Conservation (phyloP, 2,329 filamentous ascomycete genomes). For the Teratosphaeria viscida region DNA sequence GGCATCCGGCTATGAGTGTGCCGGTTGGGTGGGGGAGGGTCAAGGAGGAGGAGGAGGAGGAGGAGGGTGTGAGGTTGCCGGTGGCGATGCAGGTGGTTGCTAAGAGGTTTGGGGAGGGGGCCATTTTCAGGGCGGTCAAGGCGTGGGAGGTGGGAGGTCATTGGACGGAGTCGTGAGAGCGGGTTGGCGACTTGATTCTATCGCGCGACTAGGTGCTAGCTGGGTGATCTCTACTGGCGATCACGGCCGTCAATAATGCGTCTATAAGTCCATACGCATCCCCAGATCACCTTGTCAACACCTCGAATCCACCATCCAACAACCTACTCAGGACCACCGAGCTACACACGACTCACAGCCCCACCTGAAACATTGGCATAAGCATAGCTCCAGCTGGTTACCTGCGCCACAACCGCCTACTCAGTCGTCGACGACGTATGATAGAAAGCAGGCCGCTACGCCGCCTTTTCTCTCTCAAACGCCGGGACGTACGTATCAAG, state of each 20-base stretch:
- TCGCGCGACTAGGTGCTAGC: no score
- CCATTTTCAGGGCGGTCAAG: conserved; percentile 25
- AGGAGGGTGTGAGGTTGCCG: conserved; percentile 19
- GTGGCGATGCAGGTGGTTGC: conserved; percentile 29
- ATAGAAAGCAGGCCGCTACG: not conserved
- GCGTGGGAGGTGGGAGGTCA: conserved; percentile 26
- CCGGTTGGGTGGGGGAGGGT: conserved; percentile 29
- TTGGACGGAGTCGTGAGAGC: conserved; percentile 10
- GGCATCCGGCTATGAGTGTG: conserved; percentile 41
- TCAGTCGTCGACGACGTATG: not conserved
- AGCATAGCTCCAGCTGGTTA: not conserved
- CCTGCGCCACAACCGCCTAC: not conserved
- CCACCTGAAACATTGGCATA: not conserved
- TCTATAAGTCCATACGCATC: no score
- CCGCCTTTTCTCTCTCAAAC: not conserved
- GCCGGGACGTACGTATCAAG: not conserved
- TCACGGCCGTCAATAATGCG: no score
- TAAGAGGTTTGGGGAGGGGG: conserved; percentile 25
- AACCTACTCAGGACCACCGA: no score
- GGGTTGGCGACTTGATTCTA: not conserved
- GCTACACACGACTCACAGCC: no score
- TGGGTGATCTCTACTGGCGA: no score
- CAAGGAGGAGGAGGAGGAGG: conserved; percentile 11
- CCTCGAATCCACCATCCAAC: no score
- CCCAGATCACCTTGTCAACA: no score